phyloP scores from a whole-genome alignment of 805 yeast species.

The Zygosaccharomyces kombuchaensis region DNA sequence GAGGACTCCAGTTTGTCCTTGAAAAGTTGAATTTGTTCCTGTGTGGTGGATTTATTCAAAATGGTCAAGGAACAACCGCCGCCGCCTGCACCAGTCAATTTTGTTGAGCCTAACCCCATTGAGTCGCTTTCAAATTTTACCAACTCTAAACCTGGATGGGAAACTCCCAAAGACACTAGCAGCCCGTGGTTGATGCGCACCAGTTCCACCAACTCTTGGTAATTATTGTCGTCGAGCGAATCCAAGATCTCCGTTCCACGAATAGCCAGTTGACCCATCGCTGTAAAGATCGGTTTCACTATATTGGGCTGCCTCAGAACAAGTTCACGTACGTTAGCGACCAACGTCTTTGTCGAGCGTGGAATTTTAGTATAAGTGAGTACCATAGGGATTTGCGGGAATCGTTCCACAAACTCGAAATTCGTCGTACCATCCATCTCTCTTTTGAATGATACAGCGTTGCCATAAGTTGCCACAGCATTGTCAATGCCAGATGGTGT shows the following conservation, averaged over 20 bases:
- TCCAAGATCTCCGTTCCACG: constrained; percentile 49
- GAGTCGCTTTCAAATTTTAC: constrained; percentile 65
- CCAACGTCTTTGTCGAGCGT: constrained; percentile 79
- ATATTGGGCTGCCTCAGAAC: constrained; percentile 51
- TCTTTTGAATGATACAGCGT: constrained; percentile 87
- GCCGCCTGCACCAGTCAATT: constrained; percentile 97
- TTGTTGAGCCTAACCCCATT: constrained; percentile 73
- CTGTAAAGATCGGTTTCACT: constrained; percentile 55
- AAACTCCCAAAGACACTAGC: constrained; percentile 79
- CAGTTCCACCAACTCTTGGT: constrained; percentile 48
- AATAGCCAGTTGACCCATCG: constrained; percentile 69
- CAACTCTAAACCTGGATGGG: constrained; percentile 85
- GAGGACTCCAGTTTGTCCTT: constrained; percentile 31
- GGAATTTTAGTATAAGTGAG: constrained; percentile 86
- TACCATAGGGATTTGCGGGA: constrained; percentile 70
- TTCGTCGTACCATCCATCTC: constrained; percentile 29
- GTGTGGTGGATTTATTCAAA: constrained; percentile 44
- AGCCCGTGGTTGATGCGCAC: constrained; percentile 84
- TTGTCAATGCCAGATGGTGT: constrained; percentile 96
- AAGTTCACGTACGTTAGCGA: constrained; percentile 64
- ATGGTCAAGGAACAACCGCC: constrained; percentile 97
- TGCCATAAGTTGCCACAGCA: constrained; percentile 93
- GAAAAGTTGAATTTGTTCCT: constrained; percentile 35
- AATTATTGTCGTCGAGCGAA: constrained; percentile 43
- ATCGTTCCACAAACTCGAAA: constrained; percentile 33